Conservation (phyloP, 805 yeast species). For the Lachancea lanzarotensis region DNA sequence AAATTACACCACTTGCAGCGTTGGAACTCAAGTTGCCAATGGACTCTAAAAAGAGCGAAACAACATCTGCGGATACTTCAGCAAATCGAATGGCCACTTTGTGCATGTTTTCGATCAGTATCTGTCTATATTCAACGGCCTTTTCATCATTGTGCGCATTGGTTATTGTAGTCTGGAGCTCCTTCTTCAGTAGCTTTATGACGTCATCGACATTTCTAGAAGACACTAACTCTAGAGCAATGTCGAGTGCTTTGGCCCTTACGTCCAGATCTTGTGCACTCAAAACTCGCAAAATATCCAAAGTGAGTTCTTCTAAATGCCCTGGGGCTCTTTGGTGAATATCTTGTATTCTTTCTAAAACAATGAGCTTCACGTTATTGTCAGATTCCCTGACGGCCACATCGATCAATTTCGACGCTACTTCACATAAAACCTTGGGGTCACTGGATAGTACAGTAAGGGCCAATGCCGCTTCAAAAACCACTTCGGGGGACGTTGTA, state of each 20-base stretch:
- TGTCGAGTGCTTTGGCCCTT: slow-evolving; percentile 77
- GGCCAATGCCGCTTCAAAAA: slow-evolving; percentile 87
- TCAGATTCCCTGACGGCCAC: slow-evolving; percentile 91
- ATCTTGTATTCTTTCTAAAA: slow-evolving; percentile 76
- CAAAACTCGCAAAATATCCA: slow-evolving; percentile 81
- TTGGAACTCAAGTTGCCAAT: slow-evolving; percentile 75
- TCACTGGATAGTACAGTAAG: slow-evolving; percentile 55
- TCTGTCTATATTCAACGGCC: slow-evolving; percentile 78
- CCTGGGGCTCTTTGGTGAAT: slow-evolving; percentile 74
- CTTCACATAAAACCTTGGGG: slow-evolving; percentile 62
- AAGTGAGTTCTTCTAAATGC: slow-evolving; percentile 68
- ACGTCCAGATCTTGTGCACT: slow-evolving; percentile 89
- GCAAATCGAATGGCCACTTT: slow-evolving; percentile 80
- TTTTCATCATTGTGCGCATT: slow-evolving; percentile 62
- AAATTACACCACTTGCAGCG: slow-evolving; percentile 82
- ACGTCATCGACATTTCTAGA: slow-evolving; percentile 92
- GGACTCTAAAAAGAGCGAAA: slow-evolving; percentile 79
- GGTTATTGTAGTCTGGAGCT: slow-evolving; percentile 65
- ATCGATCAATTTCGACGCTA: slow-evolving; percentile 81
- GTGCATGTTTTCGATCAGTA: slow-evolving; percentile 82
- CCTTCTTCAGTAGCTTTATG: slow-evolving; percentile 85
- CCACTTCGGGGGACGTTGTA: slow-evolving; percentile 54
- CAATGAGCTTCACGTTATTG: slow-evolving; percentile 88
- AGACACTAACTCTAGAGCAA: slow-evolving; percentile 73
- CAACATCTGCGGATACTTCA: slow-evolving; percentile 88